Base-by-base conservation (phyloP, 1,139 yeast genomes). In the Yamadazyma taylorii region DNA sequence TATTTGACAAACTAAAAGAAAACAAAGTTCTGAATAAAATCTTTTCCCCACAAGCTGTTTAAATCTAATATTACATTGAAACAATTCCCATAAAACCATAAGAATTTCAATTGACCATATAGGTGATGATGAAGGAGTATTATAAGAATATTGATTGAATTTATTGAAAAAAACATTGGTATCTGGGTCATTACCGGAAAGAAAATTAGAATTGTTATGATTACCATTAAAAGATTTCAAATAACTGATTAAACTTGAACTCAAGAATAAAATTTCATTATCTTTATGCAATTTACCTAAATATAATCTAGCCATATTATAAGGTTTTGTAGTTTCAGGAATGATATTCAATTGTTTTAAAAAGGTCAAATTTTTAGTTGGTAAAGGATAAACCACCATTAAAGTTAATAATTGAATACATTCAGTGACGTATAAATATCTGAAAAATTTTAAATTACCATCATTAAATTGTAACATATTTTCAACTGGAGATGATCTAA, bases 81-180 rank as follows among this genome's bases (percentile, higher is more conserved):
- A 63, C 35, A 88, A 60, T 52, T 86, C 96, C 87, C 95, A 86
- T 15, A 85, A 53, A 7, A 90, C 55, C 59, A 85, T 72, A 3
- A 79, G 56, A 16, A 77, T 55, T 50, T 85, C 92, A 3, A 63
- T 56, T 3, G 78, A 57, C 79, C 85, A 73, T 2, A 70, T 49
- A 0, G 81, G 69, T 1, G 81, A 67, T 9, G 58, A 60, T 3
- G 61, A 19, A 30, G 13, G 5, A 9, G 5, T 13, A 9, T 12
- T 19, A 14, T 19, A 19, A 8, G 19, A 19, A 27, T 27, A 28
- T 50, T 42, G 12, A 40, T 40, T 15, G 40, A 41, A 25, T 11
- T 39, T 30, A 13, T 24, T 29, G 23, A 35, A 13, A 21, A 34
- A 33, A 13, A 25, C 21, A 28, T 28, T 26, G 26, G 33, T 28